Evolutionary conservation across 176 grass and related monocot genomes (phyloP).

Genomic region (Hordeum marinum): DNA sequence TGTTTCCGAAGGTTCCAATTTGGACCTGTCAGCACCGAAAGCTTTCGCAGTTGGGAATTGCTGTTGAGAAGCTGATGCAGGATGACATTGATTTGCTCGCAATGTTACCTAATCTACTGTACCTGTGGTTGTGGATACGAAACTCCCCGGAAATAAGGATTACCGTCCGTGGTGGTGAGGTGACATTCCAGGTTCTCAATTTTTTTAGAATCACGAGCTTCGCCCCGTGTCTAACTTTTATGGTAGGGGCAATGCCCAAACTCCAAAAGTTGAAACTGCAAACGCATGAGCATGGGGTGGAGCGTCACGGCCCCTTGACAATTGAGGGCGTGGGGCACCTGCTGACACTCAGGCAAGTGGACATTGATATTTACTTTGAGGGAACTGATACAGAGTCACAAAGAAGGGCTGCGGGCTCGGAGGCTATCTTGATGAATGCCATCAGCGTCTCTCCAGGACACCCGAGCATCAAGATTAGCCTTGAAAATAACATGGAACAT

Average conservation of each 20-base stretch:
- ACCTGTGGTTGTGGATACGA: background rate
- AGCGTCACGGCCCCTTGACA: background rate
- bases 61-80: background rate
- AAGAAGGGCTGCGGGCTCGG: background rate
- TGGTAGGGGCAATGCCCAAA: background rate
- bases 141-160: background rate
- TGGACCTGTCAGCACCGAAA: background rate
- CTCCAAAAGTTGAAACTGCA: background rate
- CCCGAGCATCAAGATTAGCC: rapidly evolving
- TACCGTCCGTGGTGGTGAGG: background rate
- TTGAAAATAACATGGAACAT: background rate
- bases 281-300: background rate
- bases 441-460: background rate
- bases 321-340: background rate
- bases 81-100: background rate
- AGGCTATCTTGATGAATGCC: background rate
- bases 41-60: background rate
- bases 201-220: background rate
- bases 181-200: background rate
- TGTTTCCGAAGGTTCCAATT: background rate
- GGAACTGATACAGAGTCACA: background rate
- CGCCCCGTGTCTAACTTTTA: background rate
- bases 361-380: background rate
- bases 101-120: background rate
- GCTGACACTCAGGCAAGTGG: background rate